Evolutionary conservation across 768 basidiomycete genomes (phyloP), one percentile per base, ranked within the genome.

Genomic region (Podaxis pistillaris): DNA sequence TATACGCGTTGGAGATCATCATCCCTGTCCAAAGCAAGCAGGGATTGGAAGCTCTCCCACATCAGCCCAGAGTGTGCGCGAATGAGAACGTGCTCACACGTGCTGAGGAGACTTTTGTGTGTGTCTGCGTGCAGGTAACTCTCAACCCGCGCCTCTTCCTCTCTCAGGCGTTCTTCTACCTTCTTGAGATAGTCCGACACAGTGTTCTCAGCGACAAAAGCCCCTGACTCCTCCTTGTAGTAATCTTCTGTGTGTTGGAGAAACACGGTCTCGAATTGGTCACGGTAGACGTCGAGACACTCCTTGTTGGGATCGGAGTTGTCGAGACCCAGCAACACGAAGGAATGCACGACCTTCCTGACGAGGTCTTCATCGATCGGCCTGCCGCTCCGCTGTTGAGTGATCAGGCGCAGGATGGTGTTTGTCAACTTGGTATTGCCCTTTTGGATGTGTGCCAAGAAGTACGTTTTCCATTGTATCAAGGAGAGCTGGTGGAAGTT

Each of bases 1-100:
- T 98, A 99, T 94, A 98, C 97, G 59, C 96, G 86, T 68, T 95
- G 94, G 33, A 99, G 83, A 72, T 99, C 97, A 72, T 96, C 93
- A 65, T 96, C 91, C 76, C 96, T 91, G 74, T 98, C 96, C 74
- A 86, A 96, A 71, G 98, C 96, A 67, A 96, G 88, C 60, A 96
- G 73, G 33, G 78, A 83, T 75, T 98, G 95, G 85, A 99, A 98
- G 75, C 89, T 95, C 63, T 97, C 94, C 89, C 93, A 93, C 87
- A 99, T 92, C 51, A 89, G 78, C 66, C 91, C 87, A 56, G 89
- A 80, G 72, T 98, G 96, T 66, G 92, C 90, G 55, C 93, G 86
- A 69, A 99, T 96, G 64, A 99, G 88, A 19, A 93, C 92, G 65
- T 91, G 86, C 75, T 98, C 96, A 79, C 96, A 98, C 77, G 89